These are phyloP conservation scores for Yarrowia sp. DNA, from an alignment of 805 yeast genomes.

Conservation along the genomic window DNA sequence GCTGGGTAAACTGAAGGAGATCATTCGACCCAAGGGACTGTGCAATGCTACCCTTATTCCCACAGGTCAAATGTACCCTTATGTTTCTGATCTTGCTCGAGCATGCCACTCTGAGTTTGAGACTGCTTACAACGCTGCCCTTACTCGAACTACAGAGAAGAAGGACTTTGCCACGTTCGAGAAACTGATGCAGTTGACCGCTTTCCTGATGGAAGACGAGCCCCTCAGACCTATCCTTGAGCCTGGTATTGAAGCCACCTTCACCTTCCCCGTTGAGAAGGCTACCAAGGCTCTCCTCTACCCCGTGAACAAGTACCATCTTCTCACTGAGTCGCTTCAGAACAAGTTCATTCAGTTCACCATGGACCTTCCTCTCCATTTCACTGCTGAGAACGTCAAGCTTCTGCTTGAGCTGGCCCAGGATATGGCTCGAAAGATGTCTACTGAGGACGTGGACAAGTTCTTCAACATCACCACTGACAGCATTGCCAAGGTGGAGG, in stretches of 20 bases:
- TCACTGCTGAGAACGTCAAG: slow-evolving; percentile 11
- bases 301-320: slow-evolving; percentile 25
- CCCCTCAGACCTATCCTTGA: slow-evolving; percentile 13
- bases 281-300: slow-evolving; percentile 28
- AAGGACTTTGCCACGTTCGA: slow-evolving; percentile 28
- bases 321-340: slow-evolving; percentile 13
- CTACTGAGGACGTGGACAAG: slow-evolving; percentile 1
- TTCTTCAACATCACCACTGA: slow-evolving; percentile 20
- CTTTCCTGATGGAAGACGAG: slow-evolving; percentile 24
- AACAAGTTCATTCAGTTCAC: slow-evolving; percentile 22
- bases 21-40: slow-evolving; percentile 28
- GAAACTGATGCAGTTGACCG: slow-evolving; percentile 25
- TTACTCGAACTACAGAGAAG: slow-evolving; percentile 8
- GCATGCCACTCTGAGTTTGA: background rate
- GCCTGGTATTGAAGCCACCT: background rate
- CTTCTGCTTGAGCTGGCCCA: slow-evolving; percentile 8
- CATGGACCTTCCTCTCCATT: slow-evolving; percentile 9
- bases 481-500: slow-evolving; percentile 15
- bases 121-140: slow-evolving; percentile 47
- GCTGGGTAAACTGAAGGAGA: slow-evolving; percentile 21
- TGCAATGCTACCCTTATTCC: slow-evolving; percentile 26
- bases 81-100: slow-evolving; percentile 21
- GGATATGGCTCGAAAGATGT: slow-evolving; percentile 17
- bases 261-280: slow-evolving; percentile 14
- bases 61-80: slow-evolving; percentile 32